Evolutionary conservation across 345 rosid genomes (phyloP).

Genomic region (Hypericum androsaemum): DNA sequence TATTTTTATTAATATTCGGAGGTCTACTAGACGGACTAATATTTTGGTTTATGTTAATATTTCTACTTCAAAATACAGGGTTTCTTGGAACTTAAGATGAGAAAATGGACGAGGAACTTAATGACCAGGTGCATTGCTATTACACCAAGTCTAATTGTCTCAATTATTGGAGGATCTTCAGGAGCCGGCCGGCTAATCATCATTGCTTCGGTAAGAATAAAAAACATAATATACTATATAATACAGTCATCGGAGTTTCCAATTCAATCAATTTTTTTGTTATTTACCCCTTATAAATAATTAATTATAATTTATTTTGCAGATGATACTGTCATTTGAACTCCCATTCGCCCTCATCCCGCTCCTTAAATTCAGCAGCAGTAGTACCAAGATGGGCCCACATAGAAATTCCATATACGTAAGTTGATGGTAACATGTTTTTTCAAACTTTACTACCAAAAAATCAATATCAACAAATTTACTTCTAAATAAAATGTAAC

Average conservation of each 20-base stretch:
- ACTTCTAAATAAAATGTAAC: background rate
- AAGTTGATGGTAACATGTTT: conserved; percentile 4
- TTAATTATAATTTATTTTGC: conserved; percentile 8
- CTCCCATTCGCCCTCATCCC: conserved; percentile 70
- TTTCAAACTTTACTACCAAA: background rate
- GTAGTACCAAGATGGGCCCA: conserved; percentile 60
- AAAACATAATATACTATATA: background rate
- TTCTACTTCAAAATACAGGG: conserved; percentile 25
- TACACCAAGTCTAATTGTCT: conserved; percentile 49
- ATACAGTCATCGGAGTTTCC: background rate
- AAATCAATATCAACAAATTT: background rate
- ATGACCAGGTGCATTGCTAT: conserved; percentile 57
- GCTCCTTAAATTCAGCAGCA: conserved; percentile 60
- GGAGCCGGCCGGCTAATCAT: conserved; percentile 54
- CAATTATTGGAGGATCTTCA: conserved; percentile 46
- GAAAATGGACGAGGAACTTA: conserved; percentile 44
- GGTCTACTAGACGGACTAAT: too few species aligned
- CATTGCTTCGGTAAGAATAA: conserved; percentile 45
- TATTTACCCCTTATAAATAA: background rate
- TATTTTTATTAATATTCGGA: too few species aligned
- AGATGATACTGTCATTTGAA: conserved; percentile 68
- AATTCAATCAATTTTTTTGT: background rate
- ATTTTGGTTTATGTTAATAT: too few species aligned
- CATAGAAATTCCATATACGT: conserved; percentile 51
- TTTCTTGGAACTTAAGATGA: conserved; percentile 55